These are phyloP conservation scores for Aspergillus sp. DNA, from an alignment of 2,329 filamentous ascomycete species.

Conservation along the genomic window DNA sequence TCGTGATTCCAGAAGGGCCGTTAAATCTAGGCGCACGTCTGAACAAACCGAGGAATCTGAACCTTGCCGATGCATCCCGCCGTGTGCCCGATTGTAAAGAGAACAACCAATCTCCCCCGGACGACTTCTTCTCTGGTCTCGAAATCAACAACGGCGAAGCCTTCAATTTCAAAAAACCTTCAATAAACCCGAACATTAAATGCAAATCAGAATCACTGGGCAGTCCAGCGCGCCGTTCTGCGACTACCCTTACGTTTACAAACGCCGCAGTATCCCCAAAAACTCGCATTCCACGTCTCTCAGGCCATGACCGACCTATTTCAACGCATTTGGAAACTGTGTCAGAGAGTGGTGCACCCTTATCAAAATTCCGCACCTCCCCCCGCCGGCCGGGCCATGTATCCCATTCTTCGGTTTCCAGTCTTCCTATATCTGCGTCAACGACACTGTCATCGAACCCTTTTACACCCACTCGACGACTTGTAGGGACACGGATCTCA, in stretches of 20 bases:
- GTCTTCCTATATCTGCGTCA: conserved; percentile 65
- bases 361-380: conserved; percentile 65
- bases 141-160: conserved; percentile 84
- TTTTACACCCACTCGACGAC: conserved; percentile 64
- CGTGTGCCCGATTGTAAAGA: conserved; percentile 29
- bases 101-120: conserved; percentile 46
- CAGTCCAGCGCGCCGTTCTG: conserved; percentile 72
- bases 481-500: conserved; percentile 53
- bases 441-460: conserved; percentile 62
- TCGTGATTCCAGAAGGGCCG: conserved; percentile 81
- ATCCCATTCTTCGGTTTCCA: conserved; percentile 69
- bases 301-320: conserved; percentile 70
- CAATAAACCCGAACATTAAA: conserved; percentile 88
- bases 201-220: conserved; percentile 72
- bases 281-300: conserved; percentile 80
- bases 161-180: conserved; percentile 79
- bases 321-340: conserved; percentile 83
- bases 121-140: conserved; percentile 84
- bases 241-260: conserved; percentile 88
- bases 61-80: conserved; percentile 38
- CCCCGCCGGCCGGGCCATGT: conserved; percentile 71
- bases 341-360: conserved; percentile 81
- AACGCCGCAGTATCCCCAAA: conserved; percentile 65
- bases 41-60: conserved; percentile 66
- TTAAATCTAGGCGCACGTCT: conserved; percentile 82